Percentiles rank a stretch among this genome's conserved stretches.
phyloP scores from a whole-genome alignment of 1,284 basidiomycete genomes.

The Ceratobasidium sp. region DNA sequence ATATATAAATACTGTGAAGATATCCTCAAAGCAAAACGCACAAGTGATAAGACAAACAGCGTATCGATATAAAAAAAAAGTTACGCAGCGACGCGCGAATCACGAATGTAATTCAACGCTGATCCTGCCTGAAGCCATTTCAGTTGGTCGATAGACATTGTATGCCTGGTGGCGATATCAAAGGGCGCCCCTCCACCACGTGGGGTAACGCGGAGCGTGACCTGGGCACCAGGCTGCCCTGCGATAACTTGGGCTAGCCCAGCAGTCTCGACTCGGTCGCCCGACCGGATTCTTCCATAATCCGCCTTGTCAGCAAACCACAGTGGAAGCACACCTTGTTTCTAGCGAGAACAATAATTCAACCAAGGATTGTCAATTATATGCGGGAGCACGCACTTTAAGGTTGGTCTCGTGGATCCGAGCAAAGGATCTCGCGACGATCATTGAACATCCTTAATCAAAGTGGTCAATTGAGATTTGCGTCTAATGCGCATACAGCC shows the following conservation, averaged over 20 bases:
- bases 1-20: not conserved
- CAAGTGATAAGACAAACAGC: not conserved
- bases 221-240: slow-evolving; percentile 58
- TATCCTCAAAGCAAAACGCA: not conserved
- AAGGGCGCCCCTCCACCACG: slow-evolving; percentile 63
- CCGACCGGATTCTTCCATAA: slow-evolving; percentile 80
- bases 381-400: slow-evolving; percentile 62
- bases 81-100: slow-evolving; percentile 30
- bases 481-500: slow-evolving; percentile 9
- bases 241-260: slow-evolving; percentile 61
- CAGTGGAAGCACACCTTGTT: slow-evolving; percentile 91
- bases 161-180: slow-evolving; percentile 78
- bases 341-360: slow-evolving; percentile 56
- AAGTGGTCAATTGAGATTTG: slow-evolving; percentile 21
- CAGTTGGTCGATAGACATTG: slow-evolving; percentile 86
- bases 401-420: slow-evolving; percentile 98
- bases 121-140: slow-evolving; percentile 86
- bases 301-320: slow-evolving; percentile 88
- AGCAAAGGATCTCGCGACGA: slow-evolving; percentile 90
- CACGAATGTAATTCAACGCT: slow-evolving; percentile 77
- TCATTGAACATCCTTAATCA: slow-evolving; percentile 74
- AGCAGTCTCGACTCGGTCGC: slow-evolving; percentile 68
- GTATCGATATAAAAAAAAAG: not conserved
- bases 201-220: slow-evolving; percentile 75
- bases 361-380: not conserved